A percentile compares a stretch with the other conserved stretches of the same genome.
Evolutionary conservation across 2,329 filamentous ascomycete genomes (phyloP).

Genomic region (Aspergillus carbonarius): DNA sequence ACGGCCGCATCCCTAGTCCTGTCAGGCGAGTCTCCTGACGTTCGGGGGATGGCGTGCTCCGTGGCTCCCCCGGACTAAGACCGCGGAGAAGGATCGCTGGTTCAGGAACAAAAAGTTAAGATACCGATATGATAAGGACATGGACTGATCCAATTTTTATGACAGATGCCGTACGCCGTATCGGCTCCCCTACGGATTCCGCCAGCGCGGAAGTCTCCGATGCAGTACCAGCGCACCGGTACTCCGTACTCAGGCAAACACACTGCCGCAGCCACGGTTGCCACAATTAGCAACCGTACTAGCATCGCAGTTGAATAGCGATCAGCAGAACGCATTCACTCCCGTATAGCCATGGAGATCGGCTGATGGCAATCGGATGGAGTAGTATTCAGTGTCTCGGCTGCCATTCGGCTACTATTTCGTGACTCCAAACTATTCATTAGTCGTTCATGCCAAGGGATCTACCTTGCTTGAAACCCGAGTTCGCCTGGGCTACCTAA

Average conservation of each 20-base stretch:
- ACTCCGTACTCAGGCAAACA: neutral
- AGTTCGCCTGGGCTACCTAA: neutral
- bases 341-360: neutral
- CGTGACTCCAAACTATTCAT: neutral
- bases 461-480: neutral
- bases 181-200: neutral
- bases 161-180: slow-evolving; percentile 2
- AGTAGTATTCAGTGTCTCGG: neutral
- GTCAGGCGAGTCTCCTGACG: slow-evolving; percentile 11
- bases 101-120: slow-evolving; percentile 5
- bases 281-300: neutral
- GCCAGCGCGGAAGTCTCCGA: slow-evolving; percentile 8
- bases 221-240: neutral
- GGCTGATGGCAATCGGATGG: neutral
- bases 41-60: slow-evolving; percentile 12
- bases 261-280: too few relatives aligned
- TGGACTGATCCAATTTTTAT: slow-evolving; percentile 8
- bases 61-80: slow-evolving; percentile 7
- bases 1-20: neutral
- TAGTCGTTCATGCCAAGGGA: neutral
- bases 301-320: neutral
- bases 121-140: slow-evolving; percentile 4
- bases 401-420: neutral
- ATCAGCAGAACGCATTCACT: neutral
- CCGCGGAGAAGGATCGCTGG: slow-evolving; percentile 14